A percentile compares a stretch with the other conserved stretches of the same genome.
phyloP scores from a whole-genome alignment of 805 yeast genomes.

The Starmera dryadoides region DNA sequence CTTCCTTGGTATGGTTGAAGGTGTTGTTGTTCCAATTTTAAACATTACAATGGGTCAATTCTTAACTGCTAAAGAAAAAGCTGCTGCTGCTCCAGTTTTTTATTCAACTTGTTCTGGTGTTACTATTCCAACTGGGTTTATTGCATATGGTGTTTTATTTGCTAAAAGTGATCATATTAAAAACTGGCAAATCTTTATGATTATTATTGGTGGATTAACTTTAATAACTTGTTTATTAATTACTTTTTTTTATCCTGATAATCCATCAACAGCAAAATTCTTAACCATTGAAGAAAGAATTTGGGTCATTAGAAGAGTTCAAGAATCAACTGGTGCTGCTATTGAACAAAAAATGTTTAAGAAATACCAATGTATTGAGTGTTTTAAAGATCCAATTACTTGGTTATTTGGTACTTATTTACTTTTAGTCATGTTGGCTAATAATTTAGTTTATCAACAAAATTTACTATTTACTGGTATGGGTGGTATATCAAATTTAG shows the following conservation, averaged over 20 bases:
- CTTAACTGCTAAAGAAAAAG: slow-evolving; percentile 39
- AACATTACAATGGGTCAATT: slow-evolving; percentile 44
- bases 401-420: slow-evolving; percentile 35
- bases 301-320: slow-evolving; percentile 36
- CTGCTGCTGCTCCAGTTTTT: slow-evolving; percentile 46
- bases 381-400: slow-evolving; percentile 39
- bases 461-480: slow-evolving; percentile 38
- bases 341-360: slow-evolving; percentile 42
- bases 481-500: slow-evolving; percentile 35
- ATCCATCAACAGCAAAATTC: slow-evolving; percentile 46
- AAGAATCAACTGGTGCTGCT: slow-evolving; percentile 29
- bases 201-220: slow-evolving; percentile 51
- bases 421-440: slow-evolving; percentile 41
- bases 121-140: slow-evolving; percentile 45
- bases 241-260: slow-evolving; percentile 42
- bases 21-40: slow-evolving; percentile 35
- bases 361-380: slow-evolving; percentile 40
- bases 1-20: slow-evolving; percentile 44
- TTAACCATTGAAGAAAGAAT: slow-evolving; percentile 42
- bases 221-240: slow-evolving; percentile 29
- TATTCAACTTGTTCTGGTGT: slow-evolving; percentile 44
- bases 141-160: slow-evolving; percentile 32
- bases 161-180: slow-evolving; percentile 18
- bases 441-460: slow-evolving; percentile 47
- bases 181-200: slow-evolving; percentile 48